Evolutionary conservation across 2,329 filamentous ascomycete genomes (phyloP).

Genomic region (Zasmidium cellare): DNA sequence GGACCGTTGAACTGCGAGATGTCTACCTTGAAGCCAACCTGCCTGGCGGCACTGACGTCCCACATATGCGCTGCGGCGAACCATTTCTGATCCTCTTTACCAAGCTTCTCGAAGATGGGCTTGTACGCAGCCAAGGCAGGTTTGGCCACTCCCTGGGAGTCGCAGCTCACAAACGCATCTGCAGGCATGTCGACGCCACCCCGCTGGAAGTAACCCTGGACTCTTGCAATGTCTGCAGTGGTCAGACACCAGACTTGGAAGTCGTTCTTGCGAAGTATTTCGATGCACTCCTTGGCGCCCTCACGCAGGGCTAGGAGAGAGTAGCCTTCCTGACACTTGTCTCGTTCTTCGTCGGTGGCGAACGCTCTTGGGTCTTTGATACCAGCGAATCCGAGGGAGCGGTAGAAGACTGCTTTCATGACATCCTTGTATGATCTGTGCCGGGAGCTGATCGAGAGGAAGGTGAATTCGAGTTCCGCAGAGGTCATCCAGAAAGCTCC

Average conservation of each 20-base stretch:
- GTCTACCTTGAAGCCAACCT: conserved; percentile 45
- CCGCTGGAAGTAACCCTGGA: conserved; percentile 54
- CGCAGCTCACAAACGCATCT: conserved; percentile 56
- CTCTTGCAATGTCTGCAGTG: conserved; percentile 51
- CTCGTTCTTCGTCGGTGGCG: conserved; percentile 45
- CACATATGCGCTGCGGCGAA: conserved; percentile 62
- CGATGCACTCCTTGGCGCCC: conserved; percentile 45
- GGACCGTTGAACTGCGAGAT: not conserved
- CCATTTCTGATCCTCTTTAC: conserved; percentile 45
- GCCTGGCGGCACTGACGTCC: conserved; percentile 57
- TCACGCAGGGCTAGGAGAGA: conserved; percentile 35
- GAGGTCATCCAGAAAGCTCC: conserved; percentile 51
- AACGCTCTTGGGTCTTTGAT: conserved; percentile 44
- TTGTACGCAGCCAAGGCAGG: conserved; percentile 51
- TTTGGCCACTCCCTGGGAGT: conserved; percentile 51
- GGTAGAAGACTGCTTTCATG: conserved; percentile 50
- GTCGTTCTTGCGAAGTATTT: conserved; percentile 44
- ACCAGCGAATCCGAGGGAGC: conserved; percentile 48
- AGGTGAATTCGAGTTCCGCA: conserved; percentile 53
- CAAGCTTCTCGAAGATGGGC: conserved; percentile 46
- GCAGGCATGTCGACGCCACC: conserved; percentile 51
- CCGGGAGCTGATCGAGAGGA: conserved; percentile 46
- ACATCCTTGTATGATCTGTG: conserved; percentile 48
- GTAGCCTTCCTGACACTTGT: conserved; percentile 43
- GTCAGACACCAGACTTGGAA: conserved; percentile 59